phyloP scores from a whole-genome alignment of 176 grass and related monocot species.

The Zea mays region DNA sequence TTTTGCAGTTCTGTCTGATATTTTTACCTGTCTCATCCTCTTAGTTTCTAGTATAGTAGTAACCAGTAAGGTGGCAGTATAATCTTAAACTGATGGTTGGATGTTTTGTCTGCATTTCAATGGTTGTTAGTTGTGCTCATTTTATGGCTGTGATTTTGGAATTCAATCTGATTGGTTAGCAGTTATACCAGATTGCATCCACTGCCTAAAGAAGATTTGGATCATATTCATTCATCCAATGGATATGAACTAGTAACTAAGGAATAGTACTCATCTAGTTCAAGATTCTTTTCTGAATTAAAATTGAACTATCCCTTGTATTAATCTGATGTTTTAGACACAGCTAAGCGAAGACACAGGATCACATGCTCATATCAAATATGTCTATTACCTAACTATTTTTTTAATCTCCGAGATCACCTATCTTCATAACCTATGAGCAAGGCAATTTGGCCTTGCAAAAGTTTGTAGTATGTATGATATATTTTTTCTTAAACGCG shows the following conservation, averaged over 20 bases:
- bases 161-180: background rate
- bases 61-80: background rate
- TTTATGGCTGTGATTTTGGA: background rate
- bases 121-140: background rate
- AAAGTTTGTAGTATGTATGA: background rate
- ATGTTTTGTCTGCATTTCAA: background rate
- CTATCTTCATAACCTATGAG: background rate
- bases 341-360: background rate
- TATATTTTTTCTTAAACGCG: too few relatives aligned
- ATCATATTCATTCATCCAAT: background rate
- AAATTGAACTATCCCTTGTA: background rate
- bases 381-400: background rate
- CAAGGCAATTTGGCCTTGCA: background rate
- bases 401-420: background rate
- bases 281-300: background rate
- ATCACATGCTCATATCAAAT: background rate
- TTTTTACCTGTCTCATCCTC: background rate
- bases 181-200: background rate
- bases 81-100: background rate
- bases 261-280: background rate
- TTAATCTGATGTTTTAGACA: background rate
- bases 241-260: background rate
- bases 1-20: background rate
- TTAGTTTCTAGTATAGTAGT: background rate
- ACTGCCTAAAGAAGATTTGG: background rate